phyloP scores from a whole-genome alignment of 1,284 basidiomycete genomes.

The Ganoderma multipileum region DNA sequence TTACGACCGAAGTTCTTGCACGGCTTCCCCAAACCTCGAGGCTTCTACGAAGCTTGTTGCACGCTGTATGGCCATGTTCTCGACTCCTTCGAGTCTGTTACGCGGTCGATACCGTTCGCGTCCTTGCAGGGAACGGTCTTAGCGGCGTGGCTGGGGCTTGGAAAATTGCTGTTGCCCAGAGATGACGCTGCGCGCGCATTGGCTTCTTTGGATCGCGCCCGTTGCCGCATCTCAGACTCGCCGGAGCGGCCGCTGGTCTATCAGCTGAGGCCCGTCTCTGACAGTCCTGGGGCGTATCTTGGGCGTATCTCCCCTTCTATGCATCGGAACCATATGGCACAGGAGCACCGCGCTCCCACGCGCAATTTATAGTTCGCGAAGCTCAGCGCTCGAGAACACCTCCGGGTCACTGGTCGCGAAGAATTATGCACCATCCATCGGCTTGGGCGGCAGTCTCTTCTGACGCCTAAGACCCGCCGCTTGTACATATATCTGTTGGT shows the following conservation, averaged over 20 bases:
- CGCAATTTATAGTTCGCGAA: conserved; percentile 5
- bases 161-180: neutral
- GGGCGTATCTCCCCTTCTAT: neutral
- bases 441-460: neutral
- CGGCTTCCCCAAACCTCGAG: neutral
- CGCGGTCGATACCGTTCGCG: neutral
- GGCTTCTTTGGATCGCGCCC: neutral
- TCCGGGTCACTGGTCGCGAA: neutral
- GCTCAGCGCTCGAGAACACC: neutral
- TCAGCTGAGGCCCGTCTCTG: neutral
- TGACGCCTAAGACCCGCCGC: neutral
- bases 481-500: neutral
- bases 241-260: neutral
- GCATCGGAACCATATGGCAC: neutral
- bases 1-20: neutral
- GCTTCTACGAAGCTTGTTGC: neutral
- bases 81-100: neutral
- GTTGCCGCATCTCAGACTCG: neutral
- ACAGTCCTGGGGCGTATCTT: neutral
- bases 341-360: neutral
- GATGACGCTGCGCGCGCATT: neutral
- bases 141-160: neutral
- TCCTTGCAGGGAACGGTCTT: neutral
- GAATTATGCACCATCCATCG: neutral
- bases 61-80: neutral